A percentile compares a stretch with the other conserved stretches of the same genome.
phyloP scores from a whole-genome alignment of 768 basidiomycete species.

The Coprinopsis cinerea region DNA sequence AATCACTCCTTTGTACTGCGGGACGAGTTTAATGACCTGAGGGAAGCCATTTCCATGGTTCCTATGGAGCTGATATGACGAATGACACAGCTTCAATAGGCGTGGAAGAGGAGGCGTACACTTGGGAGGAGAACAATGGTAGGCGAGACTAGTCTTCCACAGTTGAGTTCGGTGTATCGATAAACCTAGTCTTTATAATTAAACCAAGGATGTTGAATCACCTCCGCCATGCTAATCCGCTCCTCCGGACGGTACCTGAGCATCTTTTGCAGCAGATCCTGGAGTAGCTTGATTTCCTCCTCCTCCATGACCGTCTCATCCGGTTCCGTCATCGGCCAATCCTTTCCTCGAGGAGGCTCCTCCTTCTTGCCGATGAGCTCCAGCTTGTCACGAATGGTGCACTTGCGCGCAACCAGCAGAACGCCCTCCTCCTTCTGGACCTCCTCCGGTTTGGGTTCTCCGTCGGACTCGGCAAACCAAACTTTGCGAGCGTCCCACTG shows the following conservation, averaged over 20 bases:
- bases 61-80: no score
- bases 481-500: slow-evolving; percentile 21
- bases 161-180: no score
- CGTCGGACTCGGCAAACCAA: slow-evolving; percentile 36
- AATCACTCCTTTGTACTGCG: no score
- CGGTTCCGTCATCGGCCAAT: background rate
- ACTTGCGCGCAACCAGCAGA: slow-evolving; percentile 20
- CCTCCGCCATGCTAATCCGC: slow-evolving; percentile 30
- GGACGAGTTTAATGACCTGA: no score
- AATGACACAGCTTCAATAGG: no score
- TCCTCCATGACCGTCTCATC: slow-evolving; percentile 16
- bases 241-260: slow-evolving; percentile 36
- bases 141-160: no score
- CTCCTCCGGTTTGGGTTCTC: slow-evolving; percentile 23
- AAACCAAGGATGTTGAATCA: slow-evolving; percentile 24
- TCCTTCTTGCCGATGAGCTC: background rate
- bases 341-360: no score
- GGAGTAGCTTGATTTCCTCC: slow-evolving; percentile 30
- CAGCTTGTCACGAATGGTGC: slow-evolving; percentile 17
- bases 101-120: no score
- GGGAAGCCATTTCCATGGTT: no score
- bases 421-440: slow-evolving; percentile 19
- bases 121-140: no score
- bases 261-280: slow-evolving; percentile 35
- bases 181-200: no score